Percentiles rank a stretch among this genome's conserved stretches.
Evolutionary conservation across 2,329 filamentous ascomycete genomes (phyloP).

Genomic region (Exophiala spinifera): DNA sequence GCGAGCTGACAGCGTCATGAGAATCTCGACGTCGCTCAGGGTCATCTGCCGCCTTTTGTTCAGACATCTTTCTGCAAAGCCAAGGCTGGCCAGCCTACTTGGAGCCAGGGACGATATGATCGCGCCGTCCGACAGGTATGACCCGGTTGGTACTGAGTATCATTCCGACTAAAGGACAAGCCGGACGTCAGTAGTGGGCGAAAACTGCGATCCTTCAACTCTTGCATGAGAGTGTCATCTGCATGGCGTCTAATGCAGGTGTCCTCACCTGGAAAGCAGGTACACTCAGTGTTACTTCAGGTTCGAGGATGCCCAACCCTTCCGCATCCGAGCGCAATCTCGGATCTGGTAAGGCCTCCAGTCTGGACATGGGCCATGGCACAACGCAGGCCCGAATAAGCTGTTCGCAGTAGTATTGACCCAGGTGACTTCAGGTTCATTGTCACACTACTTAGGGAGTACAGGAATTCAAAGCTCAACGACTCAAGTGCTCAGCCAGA

Average conservation of each 20-base stretch:
- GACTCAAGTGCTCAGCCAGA: too few species aligned
- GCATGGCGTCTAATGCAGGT: slow-evolving; percentile 15
- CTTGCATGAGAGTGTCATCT: background rate
- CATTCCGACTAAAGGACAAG: too few species aligned
- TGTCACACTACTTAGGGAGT: too few species aligned
- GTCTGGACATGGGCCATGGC: background rate
- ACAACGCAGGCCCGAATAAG: too few species aligned
- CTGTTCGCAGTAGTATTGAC: background rate
- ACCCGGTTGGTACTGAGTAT: too few species aligned
- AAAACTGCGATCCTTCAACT: background rate
- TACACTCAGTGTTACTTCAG: background rate
- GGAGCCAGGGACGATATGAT: too few species aligned
- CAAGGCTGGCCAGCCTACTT: too few species aligned
- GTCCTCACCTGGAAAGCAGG: slow-evolving; percentile 11
- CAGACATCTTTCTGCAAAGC: too few species aligned
- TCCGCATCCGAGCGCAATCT: background rate
- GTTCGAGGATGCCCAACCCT: background rate
- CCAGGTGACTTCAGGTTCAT: background rate
- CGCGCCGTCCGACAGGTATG: too few species aligned
- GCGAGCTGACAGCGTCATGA: background rate
- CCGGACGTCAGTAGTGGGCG: background rate
- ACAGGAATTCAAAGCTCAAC: too few species aligned
- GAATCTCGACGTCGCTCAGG: too few species aligned
- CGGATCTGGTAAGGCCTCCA: background rate
- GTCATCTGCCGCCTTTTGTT: too few species aligned